A percentile compares a stretch with the other conserved stretches of the same genome.
Evolutionary conservation across 495 filamentous ascomycete genomes (phyloP).

Genomic region (Sabuloglossum arenarium): DNA sequence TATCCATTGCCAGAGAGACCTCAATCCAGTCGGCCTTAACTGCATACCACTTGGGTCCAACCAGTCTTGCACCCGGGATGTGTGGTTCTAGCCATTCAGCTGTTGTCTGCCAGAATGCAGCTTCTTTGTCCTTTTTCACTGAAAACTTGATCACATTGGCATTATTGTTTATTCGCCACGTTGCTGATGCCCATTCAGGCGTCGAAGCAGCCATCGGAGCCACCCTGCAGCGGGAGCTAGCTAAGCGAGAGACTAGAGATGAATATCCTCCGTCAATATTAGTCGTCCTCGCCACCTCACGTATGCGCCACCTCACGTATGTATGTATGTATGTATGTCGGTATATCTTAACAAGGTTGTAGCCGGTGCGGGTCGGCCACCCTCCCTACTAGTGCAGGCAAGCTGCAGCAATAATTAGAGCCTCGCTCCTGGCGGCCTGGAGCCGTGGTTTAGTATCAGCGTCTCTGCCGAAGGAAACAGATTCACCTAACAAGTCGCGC

Average conservation of each 20-base stretch:
- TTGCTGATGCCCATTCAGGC: not conserved
- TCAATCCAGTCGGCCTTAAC: conserved; percentile 7
- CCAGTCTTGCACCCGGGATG: conserved; percentile 3
- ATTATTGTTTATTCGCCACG: not conserved
- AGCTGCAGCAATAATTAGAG: too few species aligned
- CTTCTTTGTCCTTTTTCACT: conserved; percentile 1
- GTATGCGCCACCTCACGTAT: too few species aligned
- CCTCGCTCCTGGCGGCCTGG: too few species aligned
- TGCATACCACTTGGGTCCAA: conserved; percentile 4
- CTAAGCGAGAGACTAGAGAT: not conserved
- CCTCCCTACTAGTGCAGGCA: too few species aligned
- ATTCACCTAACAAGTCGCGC: too few species aligned
- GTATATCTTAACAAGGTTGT: too few species aligned
- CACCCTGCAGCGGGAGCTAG: not conserved
- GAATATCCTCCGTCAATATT: not conserved
- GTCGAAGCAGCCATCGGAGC: not conserved
- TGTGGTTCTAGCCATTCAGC: conserved; percentile 2
- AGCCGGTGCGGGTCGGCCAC: too few species aligned
- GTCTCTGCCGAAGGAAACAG: too few species aligned
- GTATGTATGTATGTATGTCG: too few species aligned
- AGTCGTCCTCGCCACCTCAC: too few species aligned
- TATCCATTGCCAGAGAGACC: conserved; percentile 4
- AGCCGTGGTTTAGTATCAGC: too few species aligned
- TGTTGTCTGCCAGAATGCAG: conserved; percentile 1
- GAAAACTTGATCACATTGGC: conserved; percentile 5